Evolutionary conservation across 2,329 filamentous ascomycete species (phyloP).

Genomic region (Phialemonium atrogriseum): DNA sequence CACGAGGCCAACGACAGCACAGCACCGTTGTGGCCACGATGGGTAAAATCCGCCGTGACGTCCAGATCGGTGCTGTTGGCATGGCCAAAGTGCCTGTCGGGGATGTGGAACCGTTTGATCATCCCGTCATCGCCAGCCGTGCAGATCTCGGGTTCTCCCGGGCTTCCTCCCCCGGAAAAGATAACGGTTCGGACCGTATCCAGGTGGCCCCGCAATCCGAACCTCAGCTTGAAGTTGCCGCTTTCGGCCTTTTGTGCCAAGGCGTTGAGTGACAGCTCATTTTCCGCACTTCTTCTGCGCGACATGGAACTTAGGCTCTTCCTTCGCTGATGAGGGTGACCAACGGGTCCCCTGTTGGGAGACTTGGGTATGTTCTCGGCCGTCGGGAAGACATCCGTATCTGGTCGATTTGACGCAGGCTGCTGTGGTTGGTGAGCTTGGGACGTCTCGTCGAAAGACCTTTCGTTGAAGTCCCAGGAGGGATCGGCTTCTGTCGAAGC

Average conservation of each 20-base stretch:
- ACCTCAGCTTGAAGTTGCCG: constrained; percentile 82
- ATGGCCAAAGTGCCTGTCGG: constrained; percentile 59
- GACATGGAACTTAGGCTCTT: constrained; percentile 78
- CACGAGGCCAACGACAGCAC: constrained; percentile 83
- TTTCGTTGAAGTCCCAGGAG: constrained; percentile 93
- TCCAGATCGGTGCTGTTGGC: constrained; percentile 66
- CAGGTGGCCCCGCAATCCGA: constrained; percentile 83
- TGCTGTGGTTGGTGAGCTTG: constrained; percentile 36
- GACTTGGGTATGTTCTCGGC: constrained; percentile 77
- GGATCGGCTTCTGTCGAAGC: constrained; percentile 51
- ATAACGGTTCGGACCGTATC: constrained; percentile 92
- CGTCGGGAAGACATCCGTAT: constrained; percentile 80
- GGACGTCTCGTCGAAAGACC: constrained; percentile 51
- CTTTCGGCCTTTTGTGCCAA: constrained; percentile 55
- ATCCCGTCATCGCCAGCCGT: constrained; percentile 92
- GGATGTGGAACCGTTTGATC: constrained; percentile 95
- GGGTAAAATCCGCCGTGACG: constrained; percentile 88
- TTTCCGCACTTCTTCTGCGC: constrained; percentile 61
- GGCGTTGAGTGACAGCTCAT: constrained; percentile 45
- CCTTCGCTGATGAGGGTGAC: constrained; percentile 69
- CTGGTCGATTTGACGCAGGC: constrained; percentile 55
- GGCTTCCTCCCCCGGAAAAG: constrained; percentile 92
- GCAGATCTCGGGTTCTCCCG: constrained; percentile 92
- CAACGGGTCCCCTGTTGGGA: constrained; percentile 58
- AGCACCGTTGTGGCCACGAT: constrained; percentile 84